A percentile compares a stretch with the other conserved stretches of the same genome.
Evolutionary conservation across 2,329 filamentous ascomycete genomes (phyloP).

Genomic region (Chaetoscypha palmicola): DNA sequence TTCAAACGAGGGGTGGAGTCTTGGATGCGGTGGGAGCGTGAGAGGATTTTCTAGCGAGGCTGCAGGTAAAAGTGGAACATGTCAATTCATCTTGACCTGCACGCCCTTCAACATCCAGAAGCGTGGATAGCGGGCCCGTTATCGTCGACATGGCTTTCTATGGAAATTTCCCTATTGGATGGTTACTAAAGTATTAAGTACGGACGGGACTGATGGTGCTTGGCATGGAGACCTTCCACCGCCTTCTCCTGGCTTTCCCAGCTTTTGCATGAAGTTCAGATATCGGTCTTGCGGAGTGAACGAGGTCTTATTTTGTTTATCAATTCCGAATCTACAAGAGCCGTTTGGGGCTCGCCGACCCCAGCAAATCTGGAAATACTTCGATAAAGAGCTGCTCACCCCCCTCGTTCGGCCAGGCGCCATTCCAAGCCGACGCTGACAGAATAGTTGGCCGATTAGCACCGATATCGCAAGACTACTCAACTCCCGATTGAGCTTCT

Average conservation of each 20-base stretch:
- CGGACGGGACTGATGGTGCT: too few species aligned
- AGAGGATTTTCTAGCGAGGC: too few species aligned
- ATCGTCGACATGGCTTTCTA: slow-evolving; percentile 1
- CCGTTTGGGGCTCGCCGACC: too few species aligned
- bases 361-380: too few species aligned
- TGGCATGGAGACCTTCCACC: slow-evolving; percentile 9
- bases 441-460: too few species aligned
- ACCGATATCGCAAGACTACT: too few species aligned
- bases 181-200: too few species aligned
- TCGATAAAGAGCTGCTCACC: too few species aligned
- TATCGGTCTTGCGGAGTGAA: neutral
- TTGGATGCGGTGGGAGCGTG: neutral
- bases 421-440: too few species aligned
- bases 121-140: slow-evolving; percentile 10
- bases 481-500: too few species aligned
- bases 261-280: neutral
- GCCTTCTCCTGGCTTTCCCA: neutral
- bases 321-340: neutral
- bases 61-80: neutral
- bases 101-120: slow-evolving; percentile 23
- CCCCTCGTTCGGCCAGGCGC: too few species aligned
- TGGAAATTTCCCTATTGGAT: slow-evolving; percentile 18
- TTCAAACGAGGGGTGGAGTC: neutral
- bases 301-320: neutral
- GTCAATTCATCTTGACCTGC: slow-evolving; percentile 20